Base-by-base conservation (phyloP, 2,329 filamentous ascomycete species). In the Neofusicoccum parvum region DNA sequence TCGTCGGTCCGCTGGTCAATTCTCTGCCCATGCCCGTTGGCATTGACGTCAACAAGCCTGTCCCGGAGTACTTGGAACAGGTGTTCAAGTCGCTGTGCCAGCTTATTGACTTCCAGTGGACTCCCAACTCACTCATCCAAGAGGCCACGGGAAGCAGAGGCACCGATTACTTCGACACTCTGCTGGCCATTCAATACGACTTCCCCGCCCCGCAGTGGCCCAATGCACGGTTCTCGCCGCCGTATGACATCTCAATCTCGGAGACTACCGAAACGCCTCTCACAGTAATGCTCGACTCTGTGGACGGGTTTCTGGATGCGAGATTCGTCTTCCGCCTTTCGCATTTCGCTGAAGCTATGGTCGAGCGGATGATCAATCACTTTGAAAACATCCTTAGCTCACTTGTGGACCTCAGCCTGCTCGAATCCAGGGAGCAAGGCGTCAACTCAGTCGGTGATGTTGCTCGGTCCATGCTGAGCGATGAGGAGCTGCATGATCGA, bases 1-100 rank as follows among this genome's bases (percentile, higher is more conserved):
- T 72, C 1, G 69, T 79, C 5, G 80, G 79, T 0, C 76, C 78
- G 1, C 39, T 77, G 14, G 70, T 80, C 45, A 77, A 79, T n/a
- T 46, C 62, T 6, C 20, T 64, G 20, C 62, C 62, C 0, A 45
- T 64, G 23, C 20, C 27, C 4, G 62, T 64, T 5, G n/a, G 27
- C 1, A 10, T 64, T 3, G 14, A 43, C 3, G 10, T 36, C 1
- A 32, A 45, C 14, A n/a, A 15, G 1, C 2, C 41, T 14, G 27
- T 48, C 1, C n/a, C 17, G 9, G 43, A 20, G 0, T 48, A 48
- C 11, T 5, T 60, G n/a, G 10, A 37, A 9, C 23, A 60, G n/a
- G 62, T 64, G 9, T 64, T 64, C 49, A 23, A 3, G 2, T 64
- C 62, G 9, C n/a, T 64, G 39, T 64, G 62, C 17, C 39, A 64